A percentile compares a stretch with the other conserved stretches of the same genome.
Evolutionary conservation across 805 yeast genomes (phyloP).

Genomic region (Alloascoidea africana): DNA sequence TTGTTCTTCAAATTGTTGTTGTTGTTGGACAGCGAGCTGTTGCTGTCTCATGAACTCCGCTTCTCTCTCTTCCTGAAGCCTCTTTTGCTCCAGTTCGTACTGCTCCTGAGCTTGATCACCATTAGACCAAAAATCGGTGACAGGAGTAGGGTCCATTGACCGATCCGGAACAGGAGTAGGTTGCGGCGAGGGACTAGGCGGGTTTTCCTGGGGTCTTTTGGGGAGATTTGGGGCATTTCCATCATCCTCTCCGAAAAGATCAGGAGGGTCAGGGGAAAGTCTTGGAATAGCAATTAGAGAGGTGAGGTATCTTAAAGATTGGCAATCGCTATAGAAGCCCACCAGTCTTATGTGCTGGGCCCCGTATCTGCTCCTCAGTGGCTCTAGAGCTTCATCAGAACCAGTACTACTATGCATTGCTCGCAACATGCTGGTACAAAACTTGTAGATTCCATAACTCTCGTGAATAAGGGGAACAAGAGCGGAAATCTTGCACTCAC

Average conservation of each 20-base stretch:
- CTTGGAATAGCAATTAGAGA: conserved; percentile 71
- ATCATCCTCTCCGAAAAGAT: conserved; percentile 32
- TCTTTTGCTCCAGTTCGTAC: conserved; percentile 41
- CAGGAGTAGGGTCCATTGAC: conserved; percentile 16
- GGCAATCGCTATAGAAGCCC: conserved; percentile 84
- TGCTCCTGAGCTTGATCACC: conserved; percentile 32
- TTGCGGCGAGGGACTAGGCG: conserved; percentile 11
- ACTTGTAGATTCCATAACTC: conserved; percentile 84
- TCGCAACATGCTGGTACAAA: conserved; percentile 77
- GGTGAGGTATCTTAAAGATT: conserved; percentile 67
- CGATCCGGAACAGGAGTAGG: conserved; percentile 13
- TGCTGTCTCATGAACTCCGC: conserved; percentile 52
- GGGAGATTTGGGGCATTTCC: conserved; percentile 25
- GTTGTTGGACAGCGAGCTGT: conserved; percentile 53
- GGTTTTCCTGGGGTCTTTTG: conserved; percentile 18
- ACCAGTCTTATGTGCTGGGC: conserved; percentile 55
- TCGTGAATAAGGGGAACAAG: conserved; percentile 85
- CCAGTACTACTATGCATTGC: conserved; percentile 68
- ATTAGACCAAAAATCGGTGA: conserved; percentile 17
- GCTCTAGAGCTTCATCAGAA: conserved; percentile 61
- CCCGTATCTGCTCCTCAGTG: conserved; percentile 55
- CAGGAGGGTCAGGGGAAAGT: conserved; percentile 44
- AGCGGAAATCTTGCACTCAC: conserved; percentile 72
- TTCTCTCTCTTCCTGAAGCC: conserved; percentile 47
- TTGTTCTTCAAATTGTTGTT: conserved; percentile 56